phyloP scores from a whole-genome alignment of 2,329 filamentous ascomycete species.

The Cephalotrichum gorgonifer region DNA sequence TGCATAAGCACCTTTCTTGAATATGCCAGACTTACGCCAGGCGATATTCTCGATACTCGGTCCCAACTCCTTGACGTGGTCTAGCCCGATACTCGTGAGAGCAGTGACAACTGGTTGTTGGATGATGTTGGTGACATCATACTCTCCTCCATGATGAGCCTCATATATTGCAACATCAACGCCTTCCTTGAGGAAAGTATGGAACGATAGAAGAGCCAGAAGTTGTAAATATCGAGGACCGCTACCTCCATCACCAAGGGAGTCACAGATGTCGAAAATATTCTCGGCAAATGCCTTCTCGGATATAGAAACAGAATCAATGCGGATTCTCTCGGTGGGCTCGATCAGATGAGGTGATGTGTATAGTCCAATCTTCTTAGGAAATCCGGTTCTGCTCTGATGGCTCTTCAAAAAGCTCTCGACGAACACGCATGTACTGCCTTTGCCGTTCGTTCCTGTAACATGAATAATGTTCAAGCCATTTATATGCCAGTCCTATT shows the following conservation, averaged over 20 bases:
- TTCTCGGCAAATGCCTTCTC: background rate
- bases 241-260: background rate
- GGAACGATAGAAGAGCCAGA: background rate
- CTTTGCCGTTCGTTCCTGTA: slow-evolving; percentile 1
- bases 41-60: background rate
- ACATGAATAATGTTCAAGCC: background rate
- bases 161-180: background rate
- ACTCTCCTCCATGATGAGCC: background rate
- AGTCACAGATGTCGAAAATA: background rate
- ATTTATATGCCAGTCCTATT: background rate
- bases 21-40: background rate
- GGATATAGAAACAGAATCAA: background rate
- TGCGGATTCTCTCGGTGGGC: background rate
- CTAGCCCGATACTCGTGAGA: background rate
- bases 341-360: background rate
- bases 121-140: background rate
- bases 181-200: background rate
- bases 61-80: background rate
- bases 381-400: background rate
- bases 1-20: background rate
- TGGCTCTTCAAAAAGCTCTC: background rate
- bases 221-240: background rate
- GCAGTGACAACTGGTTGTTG: background rate
- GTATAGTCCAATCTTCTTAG: background rate
- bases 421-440: background rate